Evolutionary conservation across 2,329 filamentous ascomycete genomes (phyloP).

Genomic region (Onygenales sp.): DNA sequence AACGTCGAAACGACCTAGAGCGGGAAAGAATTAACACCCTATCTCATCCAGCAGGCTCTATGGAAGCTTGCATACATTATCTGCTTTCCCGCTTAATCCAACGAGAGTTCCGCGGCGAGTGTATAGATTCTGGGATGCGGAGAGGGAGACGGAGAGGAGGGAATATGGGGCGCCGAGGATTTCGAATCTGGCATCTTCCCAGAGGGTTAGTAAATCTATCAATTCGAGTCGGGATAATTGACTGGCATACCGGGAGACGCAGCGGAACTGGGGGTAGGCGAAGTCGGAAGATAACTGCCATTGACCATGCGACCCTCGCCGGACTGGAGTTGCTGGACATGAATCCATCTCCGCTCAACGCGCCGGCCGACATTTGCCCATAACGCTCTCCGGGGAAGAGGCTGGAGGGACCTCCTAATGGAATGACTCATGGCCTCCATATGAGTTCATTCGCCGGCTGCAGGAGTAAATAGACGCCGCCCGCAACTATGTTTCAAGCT

Average conservation of each 20-base stretch:
- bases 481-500: neutral
- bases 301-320: conserved; percentile 27
- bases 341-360: conserved; percentile 27
- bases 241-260: conserved; percentile 31
- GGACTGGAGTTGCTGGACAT: conserved; percentile 35
- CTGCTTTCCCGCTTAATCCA: conserved; percentile 77
- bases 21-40: neutral
- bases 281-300: conserved; percentile 28
- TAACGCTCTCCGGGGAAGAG: conserved; percentile 24
- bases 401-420: conserved; percentile 25
- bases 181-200: conserved; percentile 82
- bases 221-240: neutral
- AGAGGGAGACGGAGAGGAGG: conserved; percentile 83
- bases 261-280: conserved; percentile 28
- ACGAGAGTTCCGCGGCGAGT: conserved; percentile 87
- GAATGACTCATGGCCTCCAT: conserved; percentile 25
- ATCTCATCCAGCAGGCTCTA: neutral
- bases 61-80: conserved; percentile 54
- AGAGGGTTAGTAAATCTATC: neutral
- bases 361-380: conserved; percentile 13
- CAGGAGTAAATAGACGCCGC: neutral
- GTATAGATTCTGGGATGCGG: conserved; percentile 87
- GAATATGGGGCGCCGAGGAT: conserved; percentile 88
- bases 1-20: conserved; percentile 75
- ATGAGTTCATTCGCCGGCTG: conserved; percentile 1